Conservation (phyloP, 2,329 filamentous ascomycete species). For the Aureobasidium melanogenum region DNA sequence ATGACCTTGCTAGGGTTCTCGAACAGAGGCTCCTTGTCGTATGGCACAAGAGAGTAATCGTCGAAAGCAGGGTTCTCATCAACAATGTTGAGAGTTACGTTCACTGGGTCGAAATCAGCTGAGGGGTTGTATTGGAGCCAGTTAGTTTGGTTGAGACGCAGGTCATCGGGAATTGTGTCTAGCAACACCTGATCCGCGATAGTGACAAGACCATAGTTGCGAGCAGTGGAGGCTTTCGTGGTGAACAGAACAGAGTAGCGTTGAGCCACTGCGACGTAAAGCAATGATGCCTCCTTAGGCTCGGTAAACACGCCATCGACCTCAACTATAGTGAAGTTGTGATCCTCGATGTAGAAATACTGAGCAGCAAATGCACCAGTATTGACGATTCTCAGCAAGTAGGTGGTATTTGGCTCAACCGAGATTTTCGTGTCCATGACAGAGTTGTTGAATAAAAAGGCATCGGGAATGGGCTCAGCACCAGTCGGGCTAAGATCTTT, state of each 20-base stretch:
- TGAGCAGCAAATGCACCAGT: conserved; percentile 57
- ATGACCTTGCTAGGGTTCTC: conserved; percentile 55
- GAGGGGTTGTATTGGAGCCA: conserved; percentile 47
- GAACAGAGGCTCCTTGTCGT: conserved; percentile 54
- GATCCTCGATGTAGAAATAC: conserved; percentile 61
- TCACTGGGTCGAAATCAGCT: conserved; percentile 30
- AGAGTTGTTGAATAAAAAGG: conserved; percentile 56
- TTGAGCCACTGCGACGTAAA: conserved; percentile 62
- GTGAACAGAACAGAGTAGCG: conserved; percentile 60
- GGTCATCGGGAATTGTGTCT: conserved; percentile 53
- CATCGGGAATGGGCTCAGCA: conserved; percentile 58
- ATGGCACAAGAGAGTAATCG: conserved; percentile 62
- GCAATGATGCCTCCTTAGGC: conserved; percentile 48
- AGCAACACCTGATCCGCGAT: conserved; percentile 42
- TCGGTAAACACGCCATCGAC: conserved; percentile 61
- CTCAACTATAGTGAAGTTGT: conserved; percentile 57
- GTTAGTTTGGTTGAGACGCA: conserved; percentile 56
- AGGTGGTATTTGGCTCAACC: conserved; percentile 45
- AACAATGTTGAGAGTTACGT: conserved; percentile 41
- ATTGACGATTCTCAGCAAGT: conserved; percentile 61
- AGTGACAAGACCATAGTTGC: conserved; percentile 52
- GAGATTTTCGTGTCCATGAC: conserved; percentile 34
- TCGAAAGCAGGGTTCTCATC: conserved; percentile 61
- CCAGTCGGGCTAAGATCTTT: background rate
- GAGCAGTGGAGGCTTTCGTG: conserved; percentile 45